Evolutionary conservation across 371 early-diverging fungal genomes (phyloP), one percentile per base, ranked within the genome.

Genomic region (Blastocladiella emersonii): DNA sequence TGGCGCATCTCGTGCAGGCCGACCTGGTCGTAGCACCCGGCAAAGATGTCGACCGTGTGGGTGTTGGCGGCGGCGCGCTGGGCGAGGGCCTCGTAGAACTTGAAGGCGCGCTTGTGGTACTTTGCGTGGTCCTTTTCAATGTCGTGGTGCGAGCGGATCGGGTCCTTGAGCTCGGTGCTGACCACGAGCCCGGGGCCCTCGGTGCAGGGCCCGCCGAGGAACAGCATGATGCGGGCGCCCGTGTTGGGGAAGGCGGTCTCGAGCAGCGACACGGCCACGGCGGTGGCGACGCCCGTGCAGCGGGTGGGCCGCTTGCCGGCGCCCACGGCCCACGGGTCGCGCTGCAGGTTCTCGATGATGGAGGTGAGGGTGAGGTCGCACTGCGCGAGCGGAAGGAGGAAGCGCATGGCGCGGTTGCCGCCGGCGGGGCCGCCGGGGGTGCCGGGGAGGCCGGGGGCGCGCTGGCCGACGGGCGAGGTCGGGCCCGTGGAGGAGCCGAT

Each of bases 301-400:
- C 99, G 82, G 66, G 92, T 83, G 41, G 95, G 89, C 63, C 99
- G 92, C 71, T 89, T 89, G 65, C 93, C 98, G 64, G 82, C 80
- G 32, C 88, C 86, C 8, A 97, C 96, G 5, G 98, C 95, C 95
- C 99, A 99, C n/a, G 99, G 98, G 73, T 99, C 99, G 57, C 85
- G 85, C 76, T 93, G 92, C 59, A 99, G 81, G 69, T 93, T 90
- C 75, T 98, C 97, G 60, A 99, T 72, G 64, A 95, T 89, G 37
- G 90, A 85, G 0, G 93, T 91, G 65, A 99, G 72, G 25, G 92
- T 90, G 72, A 95, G 93, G 71, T 92, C 93, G 76, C 96, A 95
- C 72, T 95, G 90, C 63, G 89, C 84, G 43, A 91, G 86, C 43
- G 92, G 93, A 67, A 89, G 80, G 65, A 98, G 75, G 74, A 98